Percentiles rank a stretch among this genome's conserved stretches.
Evolutionary conservation across 1,139 yeast genomes (phyloP).

Genomic region (Diutina scorzettiae): DNA sequence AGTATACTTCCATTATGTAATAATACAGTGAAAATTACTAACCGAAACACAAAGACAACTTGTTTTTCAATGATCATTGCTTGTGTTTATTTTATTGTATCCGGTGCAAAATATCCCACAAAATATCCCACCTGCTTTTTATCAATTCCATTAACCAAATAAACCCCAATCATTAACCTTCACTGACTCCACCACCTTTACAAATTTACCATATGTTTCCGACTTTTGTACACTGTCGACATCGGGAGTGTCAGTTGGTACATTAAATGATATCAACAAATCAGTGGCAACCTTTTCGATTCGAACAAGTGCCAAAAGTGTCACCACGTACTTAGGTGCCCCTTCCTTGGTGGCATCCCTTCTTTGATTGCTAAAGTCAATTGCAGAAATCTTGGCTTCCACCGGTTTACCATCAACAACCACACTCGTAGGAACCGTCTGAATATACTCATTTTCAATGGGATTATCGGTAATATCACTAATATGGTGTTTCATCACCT

Average conservation of each 20-base stretch:
- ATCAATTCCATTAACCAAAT: too few species aligned
- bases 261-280: neutral
- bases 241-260: neutral
- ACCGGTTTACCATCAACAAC: neutral
- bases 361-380: neutral
- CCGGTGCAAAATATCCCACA: too few species aligned
- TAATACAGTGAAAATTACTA: too few species aligned
- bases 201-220: neutral
- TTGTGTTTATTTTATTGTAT: too few species aligned
- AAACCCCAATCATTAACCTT: neutral
- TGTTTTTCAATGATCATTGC: too few species aligned
- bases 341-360: conserved; percentile 1
- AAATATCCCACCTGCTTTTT: too few species aligned
- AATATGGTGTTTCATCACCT: neutral
- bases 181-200: neutral
- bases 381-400: neutral
- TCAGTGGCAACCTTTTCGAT: neutral
- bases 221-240: neutral
- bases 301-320: neutral
- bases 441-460: neutral
- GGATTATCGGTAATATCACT: conserved; percentile 1
- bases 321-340: neutral
- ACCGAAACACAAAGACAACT: too few species aligned
- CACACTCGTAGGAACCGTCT: neutral
- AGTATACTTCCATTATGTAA: too few species aligned